Conservation (phyloP, 202 grass and related monocot species). For the Carex sylvatica region DNA sequence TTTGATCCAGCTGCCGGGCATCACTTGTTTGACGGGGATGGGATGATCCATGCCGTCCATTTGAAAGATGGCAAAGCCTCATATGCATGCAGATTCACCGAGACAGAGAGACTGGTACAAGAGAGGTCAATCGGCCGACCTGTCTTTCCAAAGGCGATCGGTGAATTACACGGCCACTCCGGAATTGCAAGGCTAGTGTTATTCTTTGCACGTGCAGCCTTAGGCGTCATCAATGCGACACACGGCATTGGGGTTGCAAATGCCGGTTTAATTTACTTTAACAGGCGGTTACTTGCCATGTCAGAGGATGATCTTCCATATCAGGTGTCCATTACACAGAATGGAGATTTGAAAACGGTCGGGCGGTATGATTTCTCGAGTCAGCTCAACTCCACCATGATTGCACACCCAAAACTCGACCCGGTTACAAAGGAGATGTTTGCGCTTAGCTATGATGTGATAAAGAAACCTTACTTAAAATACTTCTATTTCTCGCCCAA, state of each 20-base stretch:
- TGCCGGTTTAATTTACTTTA: constrained; percentile 78
- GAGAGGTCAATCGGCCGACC: constrained; percentile 46
- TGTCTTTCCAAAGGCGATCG: constrained; percentile 82
- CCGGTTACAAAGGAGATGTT: constrained; percentile 74
- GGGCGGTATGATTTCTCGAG: constrained; percentile 61
- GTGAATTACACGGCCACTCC: constrained; percentile 92
- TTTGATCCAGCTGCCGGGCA: constrained; percentile 63
- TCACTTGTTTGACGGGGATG: constrained; percentile 96
- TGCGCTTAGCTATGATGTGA: constrained; percentile 81
- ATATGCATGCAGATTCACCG: constrained; percentile 82
- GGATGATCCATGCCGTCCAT: constrained; percentile 85
- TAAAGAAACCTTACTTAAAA: constrained; percentile 66
- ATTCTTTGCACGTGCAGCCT: constrained; percentile 48
- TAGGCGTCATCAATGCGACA: constrained; percentile 58
- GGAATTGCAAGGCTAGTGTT: constrained; percentile 66
- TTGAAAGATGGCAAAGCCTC: constrained; percentile 47
- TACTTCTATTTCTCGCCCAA: constrained; percentile 72
- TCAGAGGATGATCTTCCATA: constrained; percentile 97
- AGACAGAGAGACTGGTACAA: constrained; percentile 69
- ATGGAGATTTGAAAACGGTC: constrained; percentile 75
- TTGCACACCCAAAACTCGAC: constrained; percentile 95
- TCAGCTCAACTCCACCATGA: constrained; percentile 71
- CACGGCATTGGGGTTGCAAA: constrained; percentile 76
- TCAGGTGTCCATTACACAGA: constrained; percentile 59
- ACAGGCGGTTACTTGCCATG: constrained; percentile 87